These are phyloP conservation scores for Linnemannia zychae DNA, from an alignment of 192 early-diverging fungal genomes.

Conservation along the genomic window DNA sequence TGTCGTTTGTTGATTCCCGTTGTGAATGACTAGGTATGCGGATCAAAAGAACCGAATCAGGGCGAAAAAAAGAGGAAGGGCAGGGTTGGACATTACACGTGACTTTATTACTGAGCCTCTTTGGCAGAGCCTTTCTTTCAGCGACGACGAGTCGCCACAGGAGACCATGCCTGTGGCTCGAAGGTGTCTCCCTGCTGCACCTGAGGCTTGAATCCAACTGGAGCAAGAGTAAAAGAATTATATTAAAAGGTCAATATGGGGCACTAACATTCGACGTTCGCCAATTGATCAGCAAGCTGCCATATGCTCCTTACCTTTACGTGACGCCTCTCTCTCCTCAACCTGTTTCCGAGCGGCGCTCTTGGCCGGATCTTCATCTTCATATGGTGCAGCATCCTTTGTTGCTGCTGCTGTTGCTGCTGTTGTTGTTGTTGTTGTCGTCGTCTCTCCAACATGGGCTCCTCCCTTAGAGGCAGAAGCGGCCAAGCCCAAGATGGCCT, in stretches of 20 bases:
- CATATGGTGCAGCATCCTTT: not conserved
- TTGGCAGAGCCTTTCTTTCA: not conserved
- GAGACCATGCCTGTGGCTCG: conserved; percentile 53
- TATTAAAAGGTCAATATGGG: not conserved
- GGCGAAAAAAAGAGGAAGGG: not conserved
- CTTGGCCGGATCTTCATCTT: conserved; percentile 23
- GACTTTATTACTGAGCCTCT: not conserved
- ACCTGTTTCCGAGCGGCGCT: conserved; percentile 49
- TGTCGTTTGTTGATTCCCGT: not conserved
- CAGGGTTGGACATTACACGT: not conserved
- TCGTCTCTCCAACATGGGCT: not conserved
- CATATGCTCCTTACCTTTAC: conserved; percentile 39
- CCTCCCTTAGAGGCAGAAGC: conserved; percentile 6
- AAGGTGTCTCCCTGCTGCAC: conserved; percentile 51
- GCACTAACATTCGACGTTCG: not conserved
- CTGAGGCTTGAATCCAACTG: conserved; percentile 54
- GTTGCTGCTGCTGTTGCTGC: not conserved
- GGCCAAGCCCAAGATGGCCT: conserved; percentile 24
- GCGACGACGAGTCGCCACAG: conserved; percentile 34
- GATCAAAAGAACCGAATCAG: not conserved
- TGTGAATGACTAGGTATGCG: not conserved
- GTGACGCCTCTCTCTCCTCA: conserved; percentile 48
- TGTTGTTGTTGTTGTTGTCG: not conserved
- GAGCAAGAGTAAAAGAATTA: not conserved
- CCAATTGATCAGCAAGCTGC: not conserved